Base-by-base conservation (phyloP, 176 grass and related monocot genomes). In the Tuctoria greenei region DNA sequence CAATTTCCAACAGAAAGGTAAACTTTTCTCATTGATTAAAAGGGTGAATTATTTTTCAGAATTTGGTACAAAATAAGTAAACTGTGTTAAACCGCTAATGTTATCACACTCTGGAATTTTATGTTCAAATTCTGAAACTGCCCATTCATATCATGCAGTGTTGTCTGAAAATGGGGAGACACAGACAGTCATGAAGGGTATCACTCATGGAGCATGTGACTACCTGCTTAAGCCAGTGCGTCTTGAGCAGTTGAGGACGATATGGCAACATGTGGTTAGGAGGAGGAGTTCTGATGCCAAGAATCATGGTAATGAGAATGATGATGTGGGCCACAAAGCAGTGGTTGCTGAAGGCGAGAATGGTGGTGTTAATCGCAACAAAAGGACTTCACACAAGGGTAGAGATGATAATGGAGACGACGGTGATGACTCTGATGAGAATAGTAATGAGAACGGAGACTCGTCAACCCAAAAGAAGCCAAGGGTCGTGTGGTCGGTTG, bases 201-300 rank as follows among this genome's bases (percentile, higher is more conserved):
- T 98, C 31, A 86, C 80, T n/a, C 89, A 94, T 57, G 95, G 95
- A 36, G 95, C 95, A 43, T 93, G 91, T 41, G 91, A 98, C 64
- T 98, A 98, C 67, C 74, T 98, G 41, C 73, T 98, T 24, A 98
- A 98, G 55, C 95, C 95, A 13, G 87, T 94, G 63, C 81, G 95
- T 18, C 54, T 98, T 38, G 86, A 98, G 73, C 91, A 98, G 76
- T 61, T 98, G 26, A 88, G 68, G 47, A 91, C 86, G 0, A 89
- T 98, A 66, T 98, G 95, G 95, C 91, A 94, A 71, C 95, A 98
- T 67, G 95, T 98, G 14, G 38, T 86, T 74, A 89, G 90, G 75
- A 28, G 81, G 24, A 88, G 10, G 83, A 79, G 37, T 74, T 85
- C 49, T 67, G 83, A 88, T 67, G 66, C 56, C 41, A 75, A 47